phyloP scores from a whole-genome alignment of 2,329 filamentous ascomycete genomes.

The Phoma sp. region DNA sequence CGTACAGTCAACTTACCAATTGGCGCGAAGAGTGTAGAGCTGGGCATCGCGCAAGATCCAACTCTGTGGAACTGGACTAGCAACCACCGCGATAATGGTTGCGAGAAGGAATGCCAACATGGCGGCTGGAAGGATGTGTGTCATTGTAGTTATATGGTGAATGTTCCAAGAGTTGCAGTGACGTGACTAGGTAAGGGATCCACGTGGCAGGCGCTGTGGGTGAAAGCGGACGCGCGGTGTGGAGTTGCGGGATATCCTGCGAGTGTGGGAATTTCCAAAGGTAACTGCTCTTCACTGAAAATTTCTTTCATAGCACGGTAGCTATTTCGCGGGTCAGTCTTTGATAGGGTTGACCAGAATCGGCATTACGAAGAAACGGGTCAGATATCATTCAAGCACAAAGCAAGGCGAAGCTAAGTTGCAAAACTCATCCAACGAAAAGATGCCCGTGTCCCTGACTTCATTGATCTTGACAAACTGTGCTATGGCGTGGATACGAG shows the following conservation, averaged over 20 bases:
- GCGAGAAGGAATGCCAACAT: background rate
- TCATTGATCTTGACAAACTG: background rate
- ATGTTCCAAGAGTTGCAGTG: background rate
- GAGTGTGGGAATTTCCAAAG: too few species aligned
- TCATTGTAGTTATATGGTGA: background rate
- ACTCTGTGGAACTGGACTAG: background rate
- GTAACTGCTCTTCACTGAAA: background rate
- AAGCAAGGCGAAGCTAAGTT: conserved; percentile 2
- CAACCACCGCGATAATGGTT: background rate
- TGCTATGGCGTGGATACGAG: background rate
- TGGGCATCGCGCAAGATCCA: background rate
- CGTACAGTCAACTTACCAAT: conserved; percentile 1
- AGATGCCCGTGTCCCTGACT: background rate
- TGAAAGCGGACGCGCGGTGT: too few species aligned
- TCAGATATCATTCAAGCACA: background rate
- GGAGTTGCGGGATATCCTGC: too few species aligned
- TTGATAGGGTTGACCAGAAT: too few species aligned
- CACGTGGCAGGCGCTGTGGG: background rate
- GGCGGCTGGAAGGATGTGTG: background rate
- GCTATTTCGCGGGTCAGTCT: background rate
- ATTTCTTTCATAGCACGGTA: background rate
- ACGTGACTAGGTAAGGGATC: background rate
- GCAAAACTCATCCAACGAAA: background rate
- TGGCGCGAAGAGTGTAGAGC: conserved; percentile 16
- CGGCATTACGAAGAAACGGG: too few species aligned